A percentile compares a stretch with the other conserved stretches of the same genome.
These are phyloP conservation scores for Ramaria sp. DNA, from an alignment of 768 basidiomycete genomes.

Conservation along the genomic window DNA sequence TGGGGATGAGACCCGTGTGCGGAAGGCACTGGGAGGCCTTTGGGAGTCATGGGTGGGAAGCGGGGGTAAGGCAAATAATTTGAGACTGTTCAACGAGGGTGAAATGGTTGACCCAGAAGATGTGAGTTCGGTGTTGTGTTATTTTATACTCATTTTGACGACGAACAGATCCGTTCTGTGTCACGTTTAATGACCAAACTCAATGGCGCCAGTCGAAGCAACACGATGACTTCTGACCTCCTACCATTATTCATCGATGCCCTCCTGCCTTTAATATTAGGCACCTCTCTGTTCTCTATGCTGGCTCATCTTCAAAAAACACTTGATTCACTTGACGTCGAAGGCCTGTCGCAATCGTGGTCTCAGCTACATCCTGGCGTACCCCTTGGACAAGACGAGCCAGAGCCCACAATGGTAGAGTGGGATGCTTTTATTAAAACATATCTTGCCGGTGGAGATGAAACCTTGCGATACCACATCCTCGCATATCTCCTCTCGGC, in stretches of 20 bases:
- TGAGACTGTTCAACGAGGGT: conserved; percentile 70
- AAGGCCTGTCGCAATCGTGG: conserved; percentile 45
- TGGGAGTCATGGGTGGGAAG: conserved; percentile 65
- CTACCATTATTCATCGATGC: conserved; percentile 36
- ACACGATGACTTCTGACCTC: neutral
- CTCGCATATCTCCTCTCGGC: conserved; percentile 80
- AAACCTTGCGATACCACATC: conserved; percentile 47
- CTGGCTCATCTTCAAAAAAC: conserved; percentile 58
- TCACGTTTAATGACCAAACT: conserved; percentile 7
- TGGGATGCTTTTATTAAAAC: conserved; percentile 53
- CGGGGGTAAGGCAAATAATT: conserved; percentile 64
- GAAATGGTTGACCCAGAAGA: conserved; percentile 43
- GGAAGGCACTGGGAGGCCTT: conserved; percentile 53
- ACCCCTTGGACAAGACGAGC: conserved; percentile 13
- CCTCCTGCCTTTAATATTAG: conserved; percentile 37
- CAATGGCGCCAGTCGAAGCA: conserved; percentile 24
- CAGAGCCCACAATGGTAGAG: conserved; percentile 51
- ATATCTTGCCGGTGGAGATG: conserved; percentile 34
- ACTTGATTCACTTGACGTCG: conserved; percentile 78
- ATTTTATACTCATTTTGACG: neutral
- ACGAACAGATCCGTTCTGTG: conserved; percentile 3
- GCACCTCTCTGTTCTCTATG: conserved; percentile 40
- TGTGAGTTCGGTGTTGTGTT: conserved; percentile 28
- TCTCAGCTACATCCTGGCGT: conserved; percentile 2
- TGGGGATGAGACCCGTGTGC: conserved; percentile 45